These are phyloP conservation scores for Auriscalpium orientale DNA, from an alignment of 768 basidiomycete species.

Conservation along the genomic window DNA sequence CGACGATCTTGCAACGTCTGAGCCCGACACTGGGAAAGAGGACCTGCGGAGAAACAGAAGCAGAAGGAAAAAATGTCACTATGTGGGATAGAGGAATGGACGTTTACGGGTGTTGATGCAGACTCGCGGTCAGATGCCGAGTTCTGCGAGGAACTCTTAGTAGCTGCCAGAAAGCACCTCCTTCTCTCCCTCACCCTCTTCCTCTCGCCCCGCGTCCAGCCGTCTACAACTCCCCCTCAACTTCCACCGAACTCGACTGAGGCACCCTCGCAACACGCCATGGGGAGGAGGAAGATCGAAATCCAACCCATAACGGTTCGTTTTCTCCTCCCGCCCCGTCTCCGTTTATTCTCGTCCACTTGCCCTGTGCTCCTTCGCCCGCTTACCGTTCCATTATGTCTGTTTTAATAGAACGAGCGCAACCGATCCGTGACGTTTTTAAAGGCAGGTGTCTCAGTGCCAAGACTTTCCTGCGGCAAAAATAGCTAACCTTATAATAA, in stretches of 20 bases:
- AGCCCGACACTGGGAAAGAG: background rate
- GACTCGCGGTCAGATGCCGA: conserved; percentile 14
- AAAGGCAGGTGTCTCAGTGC: conserved; percentile 47
- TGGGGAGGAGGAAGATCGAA: conserved; percentile 78
- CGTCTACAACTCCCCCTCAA: conserved; percentile 5
- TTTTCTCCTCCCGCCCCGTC: conserved; percentile 21
- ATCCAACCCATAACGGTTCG: conserved; percentile 74
- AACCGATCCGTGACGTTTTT: conserved; percentile 88
- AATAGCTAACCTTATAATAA: conserved; percentile 21
- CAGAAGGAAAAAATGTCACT: background rate
- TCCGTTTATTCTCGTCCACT: conserved; percentile 18
- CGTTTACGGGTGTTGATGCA: conserved; percentile 11
- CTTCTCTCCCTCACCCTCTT: conserved; percentile 6
- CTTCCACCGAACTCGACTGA: background rate
- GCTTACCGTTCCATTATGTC: conserved; percentile 20
- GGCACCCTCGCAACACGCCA: conserved; percentile 18
- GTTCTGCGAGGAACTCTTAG: background rate
- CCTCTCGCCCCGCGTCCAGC: conserved; percentile 4
- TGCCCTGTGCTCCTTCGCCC: conserved; percentile 3
- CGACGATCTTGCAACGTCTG: background rate
- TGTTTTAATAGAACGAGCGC: conserved; percentile 71
- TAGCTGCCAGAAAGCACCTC: conserved; percentile 10
- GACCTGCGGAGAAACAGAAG: background rate
- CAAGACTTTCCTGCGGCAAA: conserved; percentile 21
- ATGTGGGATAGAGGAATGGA: background rate